A percentile compares a stretch with the other conserved stretches of the same genome.
Conservation (phyloP, 2,329 filamentous ascomycete genomes). For the Stagonosporopsis vannaccii region DNA sequence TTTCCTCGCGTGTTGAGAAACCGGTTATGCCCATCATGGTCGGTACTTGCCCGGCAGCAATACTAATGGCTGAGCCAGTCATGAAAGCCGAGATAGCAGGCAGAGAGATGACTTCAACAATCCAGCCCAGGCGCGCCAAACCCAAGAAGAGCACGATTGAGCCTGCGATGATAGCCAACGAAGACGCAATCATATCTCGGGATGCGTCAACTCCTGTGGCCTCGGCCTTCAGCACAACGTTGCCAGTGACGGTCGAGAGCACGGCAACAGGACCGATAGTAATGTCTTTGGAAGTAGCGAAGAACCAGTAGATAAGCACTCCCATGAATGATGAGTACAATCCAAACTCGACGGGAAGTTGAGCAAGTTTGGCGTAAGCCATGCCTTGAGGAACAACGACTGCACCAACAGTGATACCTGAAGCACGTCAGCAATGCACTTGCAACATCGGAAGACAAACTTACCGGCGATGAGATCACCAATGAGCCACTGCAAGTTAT, state of each 20-base stretch:
- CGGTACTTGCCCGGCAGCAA: conserved; percentile 83
- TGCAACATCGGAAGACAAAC: conserved; percentile 32
- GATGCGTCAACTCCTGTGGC: conserved; percentile 39
- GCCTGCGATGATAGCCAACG: conserved; percentile 80
- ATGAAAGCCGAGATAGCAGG: conserved; percentile 95
- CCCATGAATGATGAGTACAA: conserved; percentile 98
- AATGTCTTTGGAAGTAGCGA: conserved; percentile 98
- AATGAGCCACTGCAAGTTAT: conserved; percentile 87
- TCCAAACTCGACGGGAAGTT: conserved; percentile 79
- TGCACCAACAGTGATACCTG: conserved; percentile 74
- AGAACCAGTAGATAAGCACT: conserved; percentile 95
- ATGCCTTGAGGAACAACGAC: conserved; percentile 96
- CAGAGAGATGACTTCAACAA: conserved; percentile 93
- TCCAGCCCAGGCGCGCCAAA: conserved; percentile 81
- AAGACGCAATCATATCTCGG: conserved; percentile 57
- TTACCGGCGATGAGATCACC: conserved; percentile 89
- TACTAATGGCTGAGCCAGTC: conserved; percentile 94
- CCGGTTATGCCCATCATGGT: conserved; percentile 79
- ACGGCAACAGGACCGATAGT: conserved; percentile 97
- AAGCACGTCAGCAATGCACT: conserved; percentile 11
- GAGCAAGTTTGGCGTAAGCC: conserved; percentile 88
- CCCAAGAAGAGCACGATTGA: conserved; percentile 82
- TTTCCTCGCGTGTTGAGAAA: conserved; percentile 76
- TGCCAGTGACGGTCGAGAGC: conserved; percentile 87
- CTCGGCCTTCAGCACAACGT: conserved; percentile 71